Conservation (phyloP, 2,329 filamentous ascomycete genomes). For the Decorospora gaudefroyi region DNA sequence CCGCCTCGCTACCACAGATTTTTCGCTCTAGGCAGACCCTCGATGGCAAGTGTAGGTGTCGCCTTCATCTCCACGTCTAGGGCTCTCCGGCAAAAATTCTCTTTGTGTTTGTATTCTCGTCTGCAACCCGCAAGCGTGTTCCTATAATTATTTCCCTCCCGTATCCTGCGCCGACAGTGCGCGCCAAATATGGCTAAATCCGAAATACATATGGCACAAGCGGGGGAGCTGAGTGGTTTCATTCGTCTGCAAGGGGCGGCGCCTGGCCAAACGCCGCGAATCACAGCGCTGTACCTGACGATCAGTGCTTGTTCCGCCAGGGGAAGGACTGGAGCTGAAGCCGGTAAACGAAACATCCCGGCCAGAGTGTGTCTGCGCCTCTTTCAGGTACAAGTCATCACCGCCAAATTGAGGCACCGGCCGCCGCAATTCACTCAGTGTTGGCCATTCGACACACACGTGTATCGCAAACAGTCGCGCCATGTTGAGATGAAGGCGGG, state of each 20-base stretch:
- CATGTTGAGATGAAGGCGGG: background rate
- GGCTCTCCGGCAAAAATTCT: no score
- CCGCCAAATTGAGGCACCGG: constrained; percentile 9
- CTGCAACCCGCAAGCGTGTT: background rate
- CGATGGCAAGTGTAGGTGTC: constrained; percentile 1
- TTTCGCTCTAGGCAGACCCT: constrained; percentile 4
- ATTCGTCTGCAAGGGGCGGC: constrained; percentile 31
- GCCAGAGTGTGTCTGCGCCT: constrained; percentile 22
- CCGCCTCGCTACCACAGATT: background rate
- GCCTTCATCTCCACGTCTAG: constrained; percentile 13
- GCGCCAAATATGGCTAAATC: constrained; percentile 24
- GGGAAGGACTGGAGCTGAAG: constrained; percentile 28
- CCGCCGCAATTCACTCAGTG: constrained; percentile 5
- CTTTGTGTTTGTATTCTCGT: constrained; percentile 2
- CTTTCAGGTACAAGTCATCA: constrained; percentile 13
- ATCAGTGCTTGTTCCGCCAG: constrained; percentile 35
- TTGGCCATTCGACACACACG: constrained; percentile 14
- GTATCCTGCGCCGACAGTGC: constrained; percentile 10
- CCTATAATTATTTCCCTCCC: constrained; percentile 1
- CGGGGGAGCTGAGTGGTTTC: constrained; percentile 32
- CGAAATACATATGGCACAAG: constrained; percentile 20
- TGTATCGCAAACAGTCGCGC: constrained; percentile 17
- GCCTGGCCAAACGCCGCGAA: constrained; percentile 26
- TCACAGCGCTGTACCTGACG: constrained; percentile 24
- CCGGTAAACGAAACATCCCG: constrained; percentile 26